A percentile compares a stretch with the other conserved stretches of the same genome.
These are phyloP conservation scores for Pythium biforme DNA, from an alignment of 352 stramenopile genomes.

Conservation along the genomic window DNA sequence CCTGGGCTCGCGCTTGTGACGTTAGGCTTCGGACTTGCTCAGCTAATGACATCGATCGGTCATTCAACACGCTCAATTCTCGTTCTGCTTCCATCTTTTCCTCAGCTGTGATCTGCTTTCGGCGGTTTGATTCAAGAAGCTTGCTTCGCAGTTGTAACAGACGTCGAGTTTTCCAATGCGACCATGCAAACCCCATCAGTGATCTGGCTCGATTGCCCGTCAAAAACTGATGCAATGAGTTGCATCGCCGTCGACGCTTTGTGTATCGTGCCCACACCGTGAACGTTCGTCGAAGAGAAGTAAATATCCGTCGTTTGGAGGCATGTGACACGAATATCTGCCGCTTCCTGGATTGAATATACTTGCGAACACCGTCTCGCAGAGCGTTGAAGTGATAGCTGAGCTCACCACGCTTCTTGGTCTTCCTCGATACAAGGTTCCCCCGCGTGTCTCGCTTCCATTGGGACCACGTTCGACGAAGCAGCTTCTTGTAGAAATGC, in stretches of 20 bases:
- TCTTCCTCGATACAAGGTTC: slow-evolving; percentile 43
- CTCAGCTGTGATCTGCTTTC: slow-evolving; percentile 20
- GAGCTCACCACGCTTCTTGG: slow-evolving; percentile 47
- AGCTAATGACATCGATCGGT: slow-evolving; percentile 36
- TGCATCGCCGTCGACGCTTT: slow-evolving; percentile 26
- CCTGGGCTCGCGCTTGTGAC: slow-evolving; percentile 29
- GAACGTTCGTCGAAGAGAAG: slow-evolving; percentile 24
- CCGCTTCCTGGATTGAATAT: slow-evolving; percentile 27
- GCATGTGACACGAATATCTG: slow-evolving; percentile 12
- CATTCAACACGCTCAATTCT: slow-evolving; percentile 39
- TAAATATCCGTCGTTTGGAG: slow-evolving; percentile 22
- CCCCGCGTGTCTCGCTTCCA: slow-evolving; percentile 45
- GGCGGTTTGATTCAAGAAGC: slow-evolving; percentile 19
- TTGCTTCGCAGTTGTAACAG: slow-evolving; percentile 20
- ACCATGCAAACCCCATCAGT: slow-evolving; percentile 36
- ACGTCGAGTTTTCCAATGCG: slow-evolving; percentile 35
- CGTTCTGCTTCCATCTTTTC: slow-evolving; percentile 50
- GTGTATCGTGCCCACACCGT: slow-evolving; percentile 24
- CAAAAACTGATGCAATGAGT: slow-evolving; percentile 24
- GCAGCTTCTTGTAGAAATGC: slow-evolving; percentile 71
- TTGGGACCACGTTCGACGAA: slow-evolving; percentile 47
- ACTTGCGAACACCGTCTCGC: slow-evolving; percentile 27
- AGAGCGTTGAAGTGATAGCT: slow-evolving; percentile 57
- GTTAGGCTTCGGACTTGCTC: slow-evolving; percentile 38
- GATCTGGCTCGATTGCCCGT: slow-evolving; percentile 18